phyloP scores from a whole-genome alignment of 108 stramenopile genomes.

The Skeletonema grethae region DNA sequence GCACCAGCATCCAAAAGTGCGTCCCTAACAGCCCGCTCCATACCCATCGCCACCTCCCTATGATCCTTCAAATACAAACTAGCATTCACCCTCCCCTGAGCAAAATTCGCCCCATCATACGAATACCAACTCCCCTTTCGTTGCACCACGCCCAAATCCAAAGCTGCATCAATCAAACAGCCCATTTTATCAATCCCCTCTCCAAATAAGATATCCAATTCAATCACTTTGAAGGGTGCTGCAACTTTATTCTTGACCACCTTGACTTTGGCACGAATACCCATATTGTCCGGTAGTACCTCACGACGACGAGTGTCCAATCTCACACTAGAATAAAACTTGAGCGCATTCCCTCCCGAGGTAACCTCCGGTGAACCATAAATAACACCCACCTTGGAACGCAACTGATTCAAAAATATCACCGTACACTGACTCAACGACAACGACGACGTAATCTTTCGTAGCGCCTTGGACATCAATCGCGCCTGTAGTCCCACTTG shows the following conservation, averaged over 20 bases:
- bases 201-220: slow-evolving; percentile 89
- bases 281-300: slow-evolving; percentile 87
- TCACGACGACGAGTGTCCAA: slow-evolving; percentile 90
- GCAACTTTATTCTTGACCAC: slow-evolving; percentile 98
- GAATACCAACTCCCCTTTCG: slow-evolving; percentile 90
- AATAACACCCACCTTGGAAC: slow-evolving; percentile 91
- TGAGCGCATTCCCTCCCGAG: slow-evolving; percentile 94
- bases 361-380: slow-evolving; percentile 96
- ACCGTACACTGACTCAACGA: slow-evolving; percentile 85
- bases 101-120: slow-evolving; percentile 73
- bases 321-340: slow-evolving; percentile 92
- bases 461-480: slow-evolving; percentile 96
- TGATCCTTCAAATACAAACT: slow-evolving; percentile 65
- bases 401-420: slow-evolving; percentile 94
- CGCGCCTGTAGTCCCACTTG: slow-evolving; percentile 94
- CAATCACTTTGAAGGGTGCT: slow-evolving; percentile 87
- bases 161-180: slow-evolving; percentile 85
- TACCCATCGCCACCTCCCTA: slow-evolving; percentile 43
- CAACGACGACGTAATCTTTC: slow-evolving; percentile 92
- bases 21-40: slow-evolving; percentile 67
- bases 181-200: slow-evolving; percentile 86
- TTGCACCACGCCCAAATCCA: slow-evolving; percentile 78
- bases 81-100: slow-evolving; percentile 82
- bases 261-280: slow-evolving; percentile 89
- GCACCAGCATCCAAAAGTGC: slow-evolving; percentile 38